A percentile compares a stretch with the other conserved stretches of the same genome.
These are phyloP conservation scores for Aspergillus fischeri DNA, from an alignment of 2,329 filamentous ascomycete genomes.

Conservation along the genomic window DNA sequence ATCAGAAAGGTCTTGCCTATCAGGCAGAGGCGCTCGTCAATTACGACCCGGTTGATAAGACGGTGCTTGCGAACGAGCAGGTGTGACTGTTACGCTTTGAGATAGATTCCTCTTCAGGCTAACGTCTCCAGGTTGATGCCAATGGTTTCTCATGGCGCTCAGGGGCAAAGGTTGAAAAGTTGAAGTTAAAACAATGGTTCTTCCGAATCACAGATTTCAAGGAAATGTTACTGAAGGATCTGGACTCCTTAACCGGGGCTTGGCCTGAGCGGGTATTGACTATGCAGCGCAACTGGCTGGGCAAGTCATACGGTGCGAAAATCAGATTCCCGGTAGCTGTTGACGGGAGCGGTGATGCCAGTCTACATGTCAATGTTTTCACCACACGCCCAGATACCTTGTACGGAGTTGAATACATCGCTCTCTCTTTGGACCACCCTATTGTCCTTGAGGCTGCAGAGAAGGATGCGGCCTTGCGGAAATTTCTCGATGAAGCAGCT, in stretches of 20 bases:
- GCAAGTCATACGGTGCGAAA: slow-evolving; percentile 68
- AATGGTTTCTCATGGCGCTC: slow-evolving; percentile 84
- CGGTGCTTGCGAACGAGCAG: slow-evolving; percentile 87
- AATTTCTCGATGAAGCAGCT: slow-evolving; percentile 58
- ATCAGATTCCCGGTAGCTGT: slow-evolving; percentile 63
- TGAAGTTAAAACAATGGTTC: slow-evolving; percentile 82
- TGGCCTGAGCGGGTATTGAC: slow-evolving; percentile 81
- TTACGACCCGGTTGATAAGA: slow-evolving; percentile 85
- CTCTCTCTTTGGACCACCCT: slow-evolving; percentile 69
- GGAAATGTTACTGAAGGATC: slow-evolving; percentile 65
- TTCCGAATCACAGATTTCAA: slow-evolving; percentile 77
- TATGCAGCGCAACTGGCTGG: slow-evolving; percentile 87
- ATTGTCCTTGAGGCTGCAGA: slow-evolving; percentile 61
- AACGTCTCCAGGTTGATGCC: slow-evolving; percentile 59
- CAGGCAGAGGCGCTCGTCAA: slow-evolving; percentile 82
- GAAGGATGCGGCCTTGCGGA: slow-evolving; percentile 57
- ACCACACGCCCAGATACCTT: slow-evolving; percentile 83
- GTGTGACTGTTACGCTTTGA: slow-evolving; percentile 14
- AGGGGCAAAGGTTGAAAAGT: slow-evolving; percentile 76
- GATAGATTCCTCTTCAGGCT: slow-evolving; percentile 3
- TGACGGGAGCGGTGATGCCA: slow-evolving; percentile 21
- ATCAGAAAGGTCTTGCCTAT: slow-evolving; percentile 72
- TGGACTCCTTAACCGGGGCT: slow-evolving; percentile 61
- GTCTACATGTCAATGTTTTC: slow-evolving; percentile 63
- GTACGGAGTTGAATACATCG: slow-evolving; percentile 82